A percentile compares a stretch with the other conserved stretches of the same genome.
phyloP scores from a whole-genome alignment of 179 eudicot genomes.

The Heliamphora pulchella region DNA sequence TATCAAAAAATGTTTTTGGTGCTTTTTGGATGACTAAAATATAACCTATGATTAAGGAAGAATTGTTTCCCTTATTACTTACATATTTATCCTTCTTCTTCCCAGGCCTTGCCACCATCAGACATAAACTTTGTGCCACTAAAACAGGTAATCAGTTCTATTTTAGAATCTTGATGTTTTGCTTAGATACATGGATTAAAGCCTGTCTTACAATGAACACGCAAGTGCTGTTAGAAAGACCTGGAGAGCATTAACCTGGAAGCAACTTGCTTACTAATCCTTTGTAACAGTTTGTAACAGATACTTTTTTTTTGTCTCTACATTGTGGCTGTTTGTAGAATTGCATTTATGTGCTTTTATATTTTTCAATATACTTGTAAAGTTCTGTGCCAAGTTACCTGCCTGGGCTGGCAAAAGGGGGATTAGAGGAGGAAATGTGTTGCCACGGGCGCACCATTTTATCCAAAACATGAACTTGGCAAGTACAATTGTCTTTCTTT shows the following conservation, averaged over 20 bases:
- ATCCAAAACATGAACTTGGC: not conserved
- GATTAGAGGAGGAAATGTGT: not conserved
- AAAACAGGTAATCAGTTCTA: conserved; percentile 60
- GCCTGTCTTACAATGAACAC: not conserved
- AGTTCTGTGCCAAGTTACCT: not conserved
- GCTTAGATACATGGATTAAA: not conserved
- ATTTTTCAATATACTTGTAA: not conserved
- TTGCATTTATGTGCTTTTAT: not conserved
- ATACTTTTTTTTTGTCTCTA: not conserved
- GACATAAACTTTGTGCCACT: conserved; percentile 80
- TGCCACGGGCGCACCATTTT: not conserved
- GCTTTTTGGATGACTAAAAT: not conserved
- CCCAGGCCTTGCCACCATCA: conserved; percentile 83
- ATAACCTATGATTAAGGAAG: not conserved
- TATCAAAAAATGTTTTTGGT: not conserved
- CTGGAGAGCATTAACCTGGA: not conserved
- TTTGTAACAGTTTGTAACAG: not conserved
- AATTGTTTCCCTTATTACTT: conserved; percentile 1
- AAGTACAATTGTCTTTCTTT: not conserved
- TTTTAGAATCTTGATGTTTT: not conserved
- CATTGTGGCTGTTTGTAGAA: not conserved
- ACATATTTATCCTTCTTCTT: conserved; percentile 14
- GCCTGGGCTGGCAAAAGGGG: not conserved
- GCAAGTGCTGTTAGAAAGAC: not conserved
- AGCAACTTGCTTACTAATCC: not conserved